Evolutionary conservation across 2,329 filamentous ascomycete species (phyloP).

Genomic region (Epichloe aotearoae): DNA sequence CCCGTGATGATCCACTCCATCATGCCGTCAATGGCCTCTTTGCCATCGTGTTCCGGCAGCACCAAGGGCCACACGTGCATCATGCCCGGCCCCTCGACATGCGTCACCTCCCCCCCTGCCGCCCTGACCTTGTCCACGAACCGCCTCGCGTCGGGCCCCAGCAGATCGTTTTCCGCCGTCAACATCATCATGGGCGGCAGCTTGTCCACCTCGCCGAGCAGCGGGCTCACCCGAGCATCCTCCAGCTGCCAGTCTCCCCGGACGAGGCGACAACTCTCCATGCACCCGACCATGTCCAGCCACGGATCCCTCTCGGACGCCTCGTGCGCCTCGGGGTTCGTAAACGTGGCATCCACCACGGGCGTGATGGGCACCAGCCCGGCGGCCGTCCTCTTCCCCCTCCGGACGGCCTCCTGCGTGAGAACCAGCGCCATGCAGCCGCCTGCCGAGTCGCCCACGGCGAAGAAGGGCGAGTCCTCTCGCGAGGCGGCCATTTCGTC

Average conservation of each 20-base stretch:
- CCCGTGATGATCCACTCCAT: conserved; percentile 15
- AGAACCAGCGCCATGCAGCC: conserved; percentile 18
- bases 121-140: conserved; percentile 16
- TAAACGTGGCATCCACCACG: conserved; percentile 16
- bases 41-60: conserved; percentile 15
- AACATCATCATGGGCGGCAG: conserved; percentile 19
- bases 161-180: conserved; percentile 15
- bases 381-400: conserved; percentile 13
- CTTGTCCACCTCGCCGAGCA: conserved; percentile 15
- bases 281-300: conserved; percentile 16
- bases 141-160: conserved; percentile 16
- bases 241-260: conserved; percentile 14
- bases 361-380: conserved; percentile 19
- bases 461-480: conserved; percentile 17
- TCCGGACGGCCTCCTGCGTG: conserved; percentile 16
- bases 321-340: conserved; percentile 14
- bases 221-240: conserved; percentile 16
- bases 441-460: conserved; percentile 19
- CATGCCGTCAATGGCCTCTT: conserved; percentile 14
- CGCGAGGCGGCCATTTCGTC: conserved; percentile 17
- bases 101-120: conserved; percentile 14
- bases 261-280: conserved; percentile 14
- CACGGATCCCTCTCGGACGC: conserved; percentile 15
- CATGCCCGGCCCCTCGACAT: conserved; percentile 18
- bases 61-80: conserved; percentile 21